These are phyloP conservation scores for Nigrospora osmanthi DNA, from an alignment of 2,329 filamentous ascomycete species.

Conservation along the genomic window DNA sequence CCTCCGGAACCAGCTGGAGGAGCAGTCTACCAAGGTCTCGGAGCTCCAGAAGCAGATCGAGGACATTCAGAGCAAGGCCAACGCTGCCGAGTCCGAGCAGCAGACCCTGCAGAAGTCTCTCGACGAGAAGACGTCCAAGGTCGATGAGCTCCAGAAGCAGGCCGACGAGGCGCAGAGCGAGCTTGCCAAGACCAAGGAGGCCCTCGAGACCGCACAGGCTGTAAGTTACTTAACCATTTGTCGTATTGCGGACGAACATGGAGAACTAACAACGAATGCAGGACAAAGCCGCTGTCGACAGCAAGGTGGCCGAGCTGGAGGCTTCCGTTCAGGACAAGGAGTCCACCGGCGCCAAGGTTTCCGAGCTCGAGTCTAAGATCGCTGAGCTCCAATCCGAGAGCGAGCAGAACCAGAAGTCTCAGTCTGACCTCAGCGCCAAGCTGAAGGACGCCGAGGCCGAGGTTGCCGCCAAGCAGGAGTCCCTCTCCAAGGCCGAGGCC, in stretches of 20 bases:
- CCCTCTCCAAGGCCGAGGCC: conserved; percentile 10
- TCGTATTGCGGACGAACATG: not conserved
- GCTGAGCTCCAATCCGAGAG: conserved; percentile 13
- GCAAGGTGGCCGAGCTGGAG: conserved; percentile 15
- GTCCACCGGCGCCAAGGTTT: conserved; percentile 6
- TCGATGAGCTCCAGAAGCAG: conserved; percentile 21
- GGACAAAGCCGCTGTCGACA: conserved; percentile 16
- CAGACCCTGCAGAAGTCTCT: conserved; percentile 20
- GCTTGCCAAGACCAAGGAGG: conserved; percentile 25
- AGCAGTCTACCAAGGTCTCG: conserved; percentile 7
- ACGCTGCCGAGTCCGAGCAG: conserved; percentile 15
- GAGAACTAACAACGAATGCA: conserved; percentile 5
- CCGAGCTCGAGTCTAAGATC: conserved; percentile 13
- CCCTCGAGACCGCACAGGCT: conserved; percentile 22
- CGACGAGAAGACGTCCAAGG: conserved; percentile 20
- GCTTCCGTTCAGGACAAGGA: conserved; percentile 1
- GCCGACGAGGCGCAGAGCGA: conserved; percentile 26
- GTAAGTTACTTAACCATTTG: conserved; percentile 14
- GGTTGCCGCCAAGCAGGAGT: conserved; percentile 6
- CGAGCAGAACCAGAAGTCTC: conserved; percentile 10
- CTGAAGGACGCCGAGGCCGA: conserved; percentile 6
- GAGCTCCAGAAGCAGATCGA: conserved; percentile 8
- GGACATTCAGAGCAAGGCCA: too few relatives aligned
- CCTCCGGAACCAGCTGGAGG: conserved; percentile 3
- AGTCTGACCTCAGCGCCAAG: conserved; percentile 11